phyloP scores from a whole-genome alignment of 495 filamentous ascomycete species.

The Friedmanniomyces simplex region DNA sequence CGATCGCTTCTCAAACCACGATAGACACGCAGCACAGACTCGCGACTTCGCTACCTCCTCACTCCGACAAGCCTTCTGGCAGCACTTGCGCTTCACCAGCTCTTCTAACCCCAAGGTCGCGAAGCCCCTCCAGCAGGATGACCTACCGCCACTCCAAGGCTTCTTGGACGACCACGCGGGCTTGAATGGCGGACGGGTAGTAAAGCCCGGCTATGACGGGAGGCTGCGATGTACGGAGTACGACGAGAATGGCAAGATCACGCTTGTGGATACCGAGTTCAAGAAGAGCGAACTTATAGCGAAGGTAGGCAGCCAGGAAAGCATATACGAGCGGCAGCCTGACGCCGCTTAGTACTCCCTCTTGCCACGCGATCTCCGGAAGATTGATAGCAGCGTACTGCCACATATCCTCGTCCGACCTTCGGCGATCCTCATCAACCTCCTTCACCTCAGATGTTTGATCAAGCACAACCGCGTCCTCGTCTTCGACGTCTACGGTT shows the following conservation, averaged over 20 bases:
- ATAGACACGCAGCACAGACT: not conserved
- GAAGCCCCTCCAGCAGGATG: conserved; percentile 33
- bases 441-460: conserved; percentile 83
- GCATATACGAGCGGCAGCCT: conserved; percentile 12
- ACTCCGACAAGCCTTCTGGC: conserved; percentile 12
- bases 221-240: conserved; percentile 89
- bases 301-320: conserved; percentile 51
- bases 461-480: conserved; percentile 92
- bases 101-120: not conserved
- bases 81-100: conserved; percentile 3
- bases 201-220: conserved; percentile 70
- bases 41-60: conserved; percentile 11
- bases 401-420: conserved; percentile 93
- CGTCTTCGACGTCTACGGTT: conserved; percentile 90
- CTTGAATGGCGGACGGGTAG: conserved; percentile 42
- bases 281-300: conserved; percentile 94
- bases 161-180: conserved; percentile 39
- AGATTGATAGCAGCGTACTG: conserved; percentile 96
- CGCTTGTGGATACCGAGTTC: conserved; percentile 90
- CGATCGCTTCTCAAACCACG: not conserved
- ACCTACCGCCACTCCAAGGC: conserved; percentile 39
- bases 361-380: conserved; percentile 88
- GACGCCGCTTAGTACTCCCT: conserved; percentile 67
- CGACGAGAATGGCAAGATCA: conserved; percentile 84
- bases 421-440: conserved; percentile 86